Percentiles rank a stretch among this genome's conserved stretches.
These are phyloP conservation scores for Fusarium torulosum DNA, from an alignment of 2,329 filamentous ascomycete species.

Conservation along the genomic window DNA sequence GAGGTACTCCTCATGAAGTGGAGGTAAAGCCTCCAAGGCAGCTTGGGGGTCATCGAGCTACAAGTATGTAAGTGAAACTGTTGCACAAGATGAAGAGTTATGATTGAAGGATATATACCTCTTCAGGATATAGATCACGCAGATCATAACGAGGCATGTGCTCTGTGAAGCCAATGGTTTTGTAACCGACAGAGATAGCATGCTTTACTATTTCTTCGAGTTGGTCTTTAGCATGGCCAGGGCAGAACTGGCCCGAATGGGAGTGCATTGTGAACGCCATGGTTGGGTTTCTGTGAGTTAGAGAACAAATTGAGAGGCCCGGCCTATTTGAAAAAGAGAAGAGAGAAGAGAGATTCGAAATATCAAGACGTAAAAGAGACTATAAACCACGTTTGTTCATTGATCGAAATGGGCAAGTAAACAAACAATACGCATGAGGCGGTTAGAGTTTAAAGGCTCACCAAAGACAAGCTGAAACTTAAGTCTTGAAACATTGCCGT, in stretches of 20 bases:
- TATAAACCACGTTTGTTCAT: background rate
- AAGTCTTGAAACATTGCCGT: background rate
- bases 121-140: constrained; percentile 91
- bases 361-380: background rate
- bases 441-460: constrained; percentile 19
- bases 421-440: constrained; percentile 1
- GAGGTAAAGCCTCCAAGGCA: constrained; percentile 62
- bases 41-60: constrained; percentile 64
- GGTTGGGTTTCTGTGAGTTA: background rate
- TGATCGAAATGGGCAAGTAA: background rate
- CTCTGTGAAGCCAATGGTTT: constrained; percentile 88
- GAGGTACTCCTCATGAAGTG: constrained; percentile 79
- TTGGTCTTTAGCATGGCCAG: constrained; percentile 84
- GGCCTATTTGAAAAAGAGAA: background rate
- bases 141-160: constrained; percentile 87
- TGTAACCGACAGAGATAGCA: constrained; percentile 83
- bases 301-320: background rate
- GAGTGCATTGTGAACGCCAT: constrained; percentile 99
- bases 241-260: constrained; percentile 97
- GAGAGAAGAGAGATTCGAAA: background rate
- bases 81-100: background rate
- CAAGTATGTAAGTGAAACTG: constrained; percentile 25
- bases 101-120: constrained; percentile 63
- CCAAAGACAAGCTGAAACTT: constrained; percentile 8
- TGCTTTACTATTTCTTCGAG: constrained; percentile 86